phyloP scores from a whole-genome alignment of 1,139 yeast species.

The Blastobotrys capitulatus region DNA sequence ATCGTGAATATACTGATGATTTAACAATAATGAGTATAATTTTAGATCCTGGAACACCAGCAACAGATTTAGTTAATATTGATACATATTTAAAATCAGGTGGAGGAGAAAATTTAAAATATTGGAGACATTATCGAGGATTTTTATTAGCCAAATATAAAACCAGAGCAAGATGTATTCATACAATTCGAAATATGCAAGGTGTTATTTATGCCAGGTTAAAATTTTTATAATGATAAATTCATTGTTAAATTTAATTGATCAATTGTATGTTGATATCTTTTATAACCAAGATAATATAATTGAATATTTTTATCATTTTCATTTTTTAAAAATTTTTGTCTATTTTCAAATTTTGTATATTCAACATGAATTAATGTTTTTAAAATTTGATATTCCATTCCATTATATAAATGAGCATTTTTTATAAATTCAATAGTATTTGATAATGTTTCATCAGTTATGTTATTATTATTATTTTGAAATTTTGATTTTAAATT shows the following conservation, averaged over 20 bases:
- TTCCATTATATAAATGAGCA: slow-evolving; percentile 13
- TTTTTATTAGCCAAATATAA: background rate
- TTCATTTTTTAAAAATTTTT: background rate
- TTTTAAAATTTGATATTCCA: slow-evolving; percentile 8
- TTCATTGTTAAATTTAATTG: slow-evolving; percentile 13
- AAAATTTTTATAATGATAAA: slow-evolving; percentile 6
- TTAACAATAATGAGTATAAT: background rate
- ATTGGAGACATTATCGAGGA: background rate
- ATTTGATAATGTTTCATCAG: slow-evolving; percentile 2
- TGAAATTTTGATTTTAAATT: slow-evolving; percentile 9
- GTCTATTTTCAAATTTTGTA: background rate
- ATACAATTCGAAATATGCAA: background rate
- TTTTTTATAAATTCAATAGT: slow-evolving; percentile 16
- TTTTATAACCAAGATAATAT: background rate
- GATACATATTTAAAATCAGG: background rate
- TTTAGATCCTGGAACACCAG: background rate
- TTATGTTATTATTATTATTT: background rate
- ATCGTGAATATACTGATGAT: background rate
- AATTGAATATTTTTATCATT: background rate
- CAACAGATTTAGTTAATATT: slow-evolving; percentile 1
- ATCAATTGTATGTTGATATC: slow-evolving; percentile 10
- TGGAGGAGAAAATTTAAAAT: background rate
- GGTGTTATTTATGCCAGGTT: background rate
- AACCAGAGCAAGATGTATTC: background rate
- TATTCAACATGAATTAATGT: slow-evolving; percentile 13